Evolutionary conservation across 2,329 filamentous ascomycete species (phyloP).

Genomic region (Pezicula radicicola): DNA sequence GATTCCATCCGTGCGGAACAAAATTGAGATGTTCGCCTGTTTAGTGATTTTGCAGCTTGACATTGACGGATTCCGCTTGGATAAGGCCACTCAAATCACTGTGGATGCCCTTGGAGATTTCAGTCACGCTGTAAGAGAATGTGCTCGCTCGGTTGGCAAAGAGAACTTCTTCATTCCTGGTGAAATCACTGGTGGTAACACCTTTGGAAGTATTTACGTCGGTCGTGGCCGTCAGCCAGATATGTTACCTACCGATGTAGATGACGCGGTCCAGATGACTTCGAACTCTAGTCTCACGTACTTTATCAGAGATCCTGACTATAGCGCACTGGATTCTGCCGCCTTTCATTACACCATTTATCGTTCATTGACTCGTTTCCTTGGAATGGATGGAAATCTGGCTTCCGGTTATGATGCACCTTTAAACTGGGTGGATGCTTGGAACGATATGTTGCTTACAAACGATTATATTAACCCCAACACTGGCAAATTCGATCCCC

Average conservation of each 20-base stretch:
- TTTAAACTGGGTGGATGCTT: slow-evolving; percentile 47
- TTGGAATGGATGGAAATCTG: slow-evolving; percentile 51
- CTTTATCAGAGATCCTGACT: slow-evolving; percentile 43
- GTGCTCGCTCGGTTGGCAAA: slow-evolving; percentile 53
- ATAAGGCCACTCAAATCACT: slow-evolving; percentile 63
- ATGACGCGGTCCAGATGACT: slow-evolving; percentile 2
- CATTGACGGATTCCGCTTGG: slow-evolving; percentile 64
- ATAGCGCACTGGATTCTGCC: slow-evolving; percentile 53
- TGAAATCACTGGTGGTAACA: slow-evolving; percentile 61
- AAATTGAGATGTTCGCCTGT: slow-evolving; percentile 59
- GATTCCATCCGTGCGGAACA: slow-evolving; percentile 53
- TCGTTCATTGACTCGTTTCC: slow-evolving; percentile 56
- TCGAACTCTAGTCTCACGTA: slow-evolving; percentile 1
- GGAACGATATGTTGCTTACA: slow-evolving; percentile 52
- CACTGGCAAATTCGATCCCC: slow-evolving; percentile 58
- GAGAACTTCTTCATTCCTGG: slow-evolving; percentile 62
- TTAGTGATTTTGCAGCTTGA: slow-evolving; percentile 59
- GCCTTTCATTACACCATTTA: slow-evolving; percentile 64
- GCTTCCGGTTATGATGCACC: slow-evolving; percentile 37
- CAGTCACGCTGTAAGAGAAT: slow-evolving; percentile 52
- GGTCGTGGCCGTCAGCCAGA: slow-evolving; percentile 57
- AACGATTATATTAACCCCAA: slow-evolving; percentile 60
- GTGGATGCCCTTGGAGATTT: slow-evolving; percentile 59
- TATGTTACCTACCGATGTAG: slow-evolving; percentile 30
- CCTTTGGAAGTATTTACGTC: slow-evolving; percentile 56